Percentiles rank a stretch among this genome's conserved stretches.
Conservation (phyloP, 345 rosid genomes). For the Lumnitzera racemosa region DNA sequence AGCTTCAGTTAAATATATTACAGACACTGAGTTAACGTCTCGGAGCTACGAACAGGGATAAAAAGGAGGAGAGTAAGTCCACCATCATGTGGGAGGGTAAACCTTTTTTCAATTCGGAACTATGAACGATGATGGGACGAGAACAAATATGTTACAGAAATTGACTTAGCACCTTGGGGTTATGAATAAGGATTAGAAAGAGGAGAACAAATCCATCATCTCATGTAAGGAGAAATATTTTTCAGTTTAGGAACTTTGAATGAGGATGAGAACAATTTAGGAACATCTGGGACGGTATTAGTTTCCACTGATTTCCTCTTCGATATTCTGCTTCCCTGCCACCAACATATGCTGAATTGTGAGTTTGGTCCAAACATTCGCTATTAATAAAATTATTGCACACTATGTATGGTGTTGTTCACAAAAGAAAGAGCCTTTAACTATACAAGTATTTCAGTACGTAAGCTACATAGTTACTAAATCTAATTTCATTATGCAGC, state of each 20-base stretch:
- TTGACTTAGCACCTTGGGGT: no score
- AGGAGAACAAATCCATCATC: constrained; percentile 2
- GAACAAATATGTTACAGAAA: no score
- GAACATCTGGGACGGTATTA: constrained; percentile 28
- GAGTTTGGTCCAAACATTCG: not conserved
- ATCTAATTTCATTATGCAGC: no score
- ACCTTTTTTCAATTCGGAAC: constrained; percentile 66
- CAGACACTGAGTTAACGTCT: no score
- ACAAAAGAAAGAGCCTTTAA: no score
- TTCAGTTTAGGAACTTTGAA: constrained; percentile 85
- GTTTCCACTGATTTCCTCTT: constrained; percentile 53
- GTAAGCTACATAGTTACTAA: no score
- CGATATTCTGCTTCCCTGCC: constrained; percentile 40
- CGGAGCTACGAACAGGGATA: not conserved
- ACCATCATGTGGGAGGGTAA: constrained; percentile 14
- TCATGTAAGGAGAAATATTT: constrained; percentile 16
- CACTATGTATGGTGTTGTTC: no score
- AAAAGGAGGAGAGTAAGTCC: not conserved
- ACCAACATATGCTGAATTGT: constrained; percentile 1
- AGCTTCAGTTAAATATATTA: no score
- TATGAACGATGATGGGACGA: constrained; percentile 48
- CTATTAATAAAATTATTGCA: no score
- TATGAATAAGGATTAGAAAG: not conserved
- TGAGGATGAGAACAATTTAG: constrained; percentile 54
- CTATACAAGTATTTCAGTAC: no score